Base-by-base conservation (phyloP, 768 basidiomycete genomes). In the Lanmaoa pseudosensibilis region DNA sequence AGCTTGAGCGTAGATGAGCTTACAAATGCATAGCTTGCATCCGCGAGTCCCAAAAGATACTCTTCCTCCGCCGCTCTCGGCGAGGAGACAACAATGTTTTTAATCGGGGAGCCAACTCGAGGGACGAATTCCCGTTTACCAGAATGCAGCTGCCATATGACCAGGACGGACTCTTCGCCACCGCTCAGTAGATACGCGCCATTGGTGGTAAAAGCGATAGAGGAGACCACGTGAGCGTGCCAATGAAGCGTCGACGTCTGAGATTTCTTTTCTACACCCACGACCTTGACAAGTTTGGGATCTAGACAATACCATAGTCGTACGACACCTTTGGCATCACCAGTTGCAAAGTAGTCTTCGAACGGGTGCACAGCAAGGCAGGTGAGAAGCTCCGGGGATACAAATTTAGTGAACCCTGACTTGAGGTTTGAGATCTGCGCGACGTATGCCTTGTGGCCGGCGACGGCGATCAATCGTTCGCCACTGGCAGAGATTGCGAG, bases 261-360 rank as follows among this genome's bases (percentile, higher is more conserved):
- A 1, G 93, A 83, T 54, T 83, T 85, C 71, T 88, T 91, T 71
- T 89, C 90, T 34, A 88, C 81, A 16, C 84, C 85, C 36, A 78
- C 77, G 40, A 78, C 78, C 64, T 80, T 80, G 33, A 73, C 67
- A 25, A 80, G 67, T 23, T 77, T 77, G 64, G 88, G 82, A 58
- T 87, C 83, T 18, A 96, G 79, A 72, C 93, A 96, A 70, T 97
- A 94, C 94, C 96, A 98, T 9, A 98, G 70, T 34, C 92, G 82
- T 46, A 99, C 88, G 60, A 83, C 78, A 52, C 97, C 97, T 59
- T 85, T 85, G 21, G 77, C 78, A 65, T 98, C 95, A 25, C 97
- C 97, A 0, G 96, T 97, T 4, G 94, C 97, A 70, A 98, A 97
- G 73, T 90, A 95, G 54, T 95, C 92, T 59, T 97, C 88, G 49